Conservation (phyloP, 768 basidiomycete genomes). For the Mrakia frigida region DNA sequence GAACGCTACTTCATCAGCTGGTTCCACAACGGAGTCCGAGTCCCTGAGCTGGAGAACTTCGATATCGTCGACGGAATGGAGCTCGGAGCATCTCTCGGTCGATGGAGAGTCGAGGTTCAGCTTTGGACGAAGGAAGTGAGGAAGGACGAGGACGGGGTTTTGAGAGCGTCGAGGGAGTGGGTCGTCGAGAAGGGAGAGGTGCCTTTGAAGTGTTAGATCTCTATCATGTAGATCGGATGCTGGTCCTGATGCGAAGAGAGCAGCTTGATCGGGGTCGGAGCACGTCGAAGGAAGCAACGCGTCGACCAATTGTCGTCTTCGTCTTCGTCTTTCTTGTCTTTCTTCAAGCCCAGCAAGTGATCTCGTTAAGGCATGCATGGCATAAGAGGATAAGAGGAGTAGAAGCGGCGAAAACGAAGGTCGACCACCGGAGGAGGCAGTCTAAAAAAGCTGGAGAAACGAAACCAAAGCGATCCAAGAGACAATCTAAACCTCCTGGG, state of each 20-base stretch:
- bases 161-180: constrained; percentile 1
- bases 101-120: constrained; percentile 1
- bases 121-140: constrained; percentile 16
- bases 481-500: constrained; percentile 41
- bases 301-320: no score
- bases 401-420: constrained; percentile 5
- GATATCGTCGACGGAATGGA: neutral
- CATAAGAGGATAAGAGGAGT: no score
- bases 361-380: no score
- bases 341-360: no score
- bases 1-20: constrained; percentile 14
- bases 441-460: no score
- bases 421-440: constrained; percentile 9
- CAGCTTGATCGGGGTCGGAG: no score
- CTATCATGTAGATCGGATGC: no score
- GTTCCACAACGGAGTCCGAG: neutral
- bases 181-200: neutral
- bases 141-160: neutral
- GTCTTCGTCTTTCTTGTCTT: no score
- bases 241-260: no score
- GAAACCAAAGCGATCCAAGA: no score
- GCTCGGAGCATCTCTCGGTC: neutral
- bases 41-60: neutral
- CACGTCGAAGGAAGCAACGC: no score
- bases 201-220: no score